These are phyloP conservation scores for Pseudoneurospora amorphoporcata DNA, from an alignment of 495 filamentous ascomycete species.

Conservation along the genomic window DNA sequence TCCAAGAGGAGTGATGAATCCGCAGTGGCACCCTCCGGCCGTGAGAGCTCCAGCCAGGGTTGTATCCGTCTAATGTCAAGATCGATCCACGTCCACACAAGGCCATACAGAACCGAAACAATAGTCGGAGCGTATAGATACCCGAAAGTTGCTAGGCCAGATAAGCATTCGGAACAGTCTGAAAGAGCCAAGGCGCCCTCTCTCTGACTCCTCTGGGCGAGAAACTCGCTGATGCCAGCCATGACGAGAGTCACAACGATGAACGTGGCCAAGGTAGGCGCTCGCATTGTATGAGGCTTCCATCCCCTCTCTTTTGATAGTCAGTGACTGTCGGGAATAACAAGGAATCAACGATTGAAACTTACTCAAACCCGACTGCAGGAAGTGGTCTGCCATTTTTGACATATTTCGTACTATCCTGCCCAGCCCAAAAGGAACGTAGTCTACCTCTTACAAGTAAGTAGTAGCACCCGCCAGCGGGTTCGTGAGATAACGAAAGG, in stretches of 20 bases:
- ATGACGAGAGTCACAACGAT: conserved; percentile 16
- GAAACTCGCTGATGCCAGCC: conserved; percentile 21
- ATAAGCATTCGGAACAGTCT: conserved; percentile 10
- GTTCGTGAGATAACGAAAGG: background rate
- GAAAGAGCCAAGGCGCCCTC: conserved; percentile 30
- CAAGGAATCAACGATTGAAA: no score
- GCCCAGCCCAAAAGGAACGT: no score
- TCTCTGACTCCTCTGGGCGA: conserved; percentile 13
- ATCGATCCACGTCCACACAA: conserved; percentile 38
- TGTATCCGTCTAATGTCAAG: conserved; percentile 37
- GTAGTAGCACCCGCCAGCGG: background rate
- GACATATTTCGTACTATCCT: no score
- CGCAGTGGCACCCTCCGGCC: conserved; percentile 24
- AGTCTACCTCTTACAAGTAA: no score
- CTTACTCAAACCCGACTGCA: no score
- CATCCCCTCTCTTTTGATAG: conserved; percentile 4
- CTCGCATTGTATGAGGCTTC: conserved; percentile 27
- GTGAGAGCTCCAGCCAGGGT: conserved; percentile 37
- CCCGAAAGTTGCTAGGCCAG: conserved; percentile 15
- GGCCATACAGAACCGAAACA: conserved; percentile 32
- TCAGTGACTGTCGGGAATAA: no score
- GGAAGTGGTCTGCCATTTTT: no score
- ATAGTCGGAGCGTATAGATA: conserved; percentile 33
- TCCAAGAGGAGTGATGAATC: conserved; percentile 32
- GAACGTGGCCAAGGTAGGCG: conserved; percentile 19